Evolutionary conservation across 2,329 filamentous ascomycete genomes (phyloP).

Genomic region (Zasmidium citrigriseum): DNA sequence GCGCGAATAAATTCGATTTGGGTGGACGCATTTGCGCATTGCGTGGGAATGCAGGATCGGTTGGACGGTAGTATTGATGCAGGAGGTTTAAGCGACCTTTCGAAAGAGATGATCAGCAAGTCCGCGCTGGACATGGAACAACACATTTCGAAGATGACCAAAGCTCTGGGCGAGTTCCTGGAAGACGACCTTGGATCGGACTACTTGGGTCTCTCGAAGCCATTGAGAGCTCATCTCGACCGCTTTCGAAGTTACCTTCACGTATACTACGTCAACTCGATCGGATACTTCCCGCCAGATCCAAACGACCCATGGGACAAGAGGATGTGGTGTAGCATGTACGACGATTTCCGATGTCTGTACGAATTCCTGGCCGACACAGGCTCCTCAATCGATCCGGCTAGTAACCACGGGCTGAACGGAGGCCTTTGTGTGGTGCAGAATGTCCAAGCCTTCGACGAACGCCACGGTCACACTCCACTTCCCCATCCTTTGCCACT

Average conservation of each 20-base stretch:
- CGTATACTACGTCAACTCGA: slow-evolving; percentile 64
- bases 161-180: slow-evolving; percentile 66
- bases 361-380: slow-evolving; percentile 72
- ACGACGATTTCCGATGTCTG: slow-evolving; percentile 68
- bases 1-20: slow-evolving; percentile 67
- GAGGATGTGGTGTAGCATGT: slow-evolving; percentile 61
- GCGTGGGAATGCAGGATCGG: slow-evolving; percentile 72
- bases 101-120: slow-evolving; percentile 65
- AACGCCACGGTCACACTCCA: slow-evolving; percentile 58
- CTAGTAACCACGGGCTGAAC: slow-evolving; percentile 43
- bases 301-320: slow-evolving; percentile 57
- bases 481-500: slow-evolving; percentile 68
- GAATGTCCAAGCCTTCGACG: slow-evolving; percentile 67
- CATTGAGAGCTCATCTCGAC: slow-evolving; percentile 67
- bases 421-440: slow-evolving; percentile 72
- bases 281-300: slow-evolving; percentile 72
- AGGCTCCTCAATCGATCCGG: slow-evolving; percentile 39
- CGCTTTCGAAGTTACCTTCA: slow-evolving; percentile 70
- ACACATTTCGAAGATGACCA: slow-evolving; percentile 59
- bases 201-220: slow-evolving; percentile 63
- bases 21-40: slow-evolving; percentile 73
- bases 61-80: slow-evolving; percentile 62
- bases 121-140: slow-evolving; percentile 66
- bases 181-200: slow-evolving; percentile 69
- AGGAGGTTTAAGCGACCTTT: slow-evolving; percentile 53